Evolutionary conservation across 129 eudicot species (phyloP), one percentile per base, ranked within the genome.

Genomic region (Centaurea solstitialis): DNA sequence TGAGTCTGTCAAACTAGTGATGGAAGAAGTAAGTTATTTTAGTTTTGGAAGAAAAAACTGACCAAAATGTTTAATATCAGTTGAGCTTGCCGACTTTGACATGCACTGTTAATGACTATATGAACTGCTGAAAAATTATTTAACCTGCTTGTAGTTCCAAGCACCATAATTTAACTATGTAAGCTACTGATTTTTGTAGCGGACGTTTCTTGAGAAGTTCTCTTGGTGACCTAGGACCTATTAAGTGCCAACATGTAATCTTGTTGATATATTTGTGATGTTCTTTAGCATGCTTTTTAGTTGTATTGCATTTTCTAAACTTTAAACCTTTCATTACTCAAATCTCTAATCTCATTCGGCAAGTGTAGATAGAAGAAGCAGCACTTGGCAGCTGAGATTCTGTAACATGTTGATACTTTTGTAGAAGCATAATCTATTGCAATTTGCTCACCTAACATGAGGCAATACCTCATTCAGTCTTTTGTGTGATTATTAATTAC

Each of bases 1-100:
- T 57, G 97, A 94, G 82, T 94, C 99, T 71, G 99, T 94, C 80
- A 94, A 92, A 88, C 85, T 90, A 71, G 97, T 94, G 40, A 94
- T 94, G 94, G 97, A 89, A 81, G 88, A 94, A 87, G 99, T 92
- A 87, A 87, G 97, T 62, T 22, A 24, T 9, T 47, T 23, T 61
- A 18, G 28, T 65, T 76, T 4, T 57, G 38, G 3, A 26, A 47
- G 9, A 11, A 83, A 23, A 50, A 66, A 9, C 15, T 66, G 62
- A 24, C 30, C 28, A 23, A 50, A 43, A 18, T 66, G 15, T n/a
- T 72, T 5, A 43, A n/a, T 38, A 57, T 9, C 7, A 47, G 43
- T 79, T 72, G 26, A 79, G 11, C 59, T 33, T n/a, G 7, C 39
- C 73, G 73, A 26, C 62, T 73, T 28, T 80, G 21, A 80, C 45